These are phyloP conservation scores for Erodium moschatum DNA, from an alignment of 441 rosid species.

Conservation along the genomic window DNA sequence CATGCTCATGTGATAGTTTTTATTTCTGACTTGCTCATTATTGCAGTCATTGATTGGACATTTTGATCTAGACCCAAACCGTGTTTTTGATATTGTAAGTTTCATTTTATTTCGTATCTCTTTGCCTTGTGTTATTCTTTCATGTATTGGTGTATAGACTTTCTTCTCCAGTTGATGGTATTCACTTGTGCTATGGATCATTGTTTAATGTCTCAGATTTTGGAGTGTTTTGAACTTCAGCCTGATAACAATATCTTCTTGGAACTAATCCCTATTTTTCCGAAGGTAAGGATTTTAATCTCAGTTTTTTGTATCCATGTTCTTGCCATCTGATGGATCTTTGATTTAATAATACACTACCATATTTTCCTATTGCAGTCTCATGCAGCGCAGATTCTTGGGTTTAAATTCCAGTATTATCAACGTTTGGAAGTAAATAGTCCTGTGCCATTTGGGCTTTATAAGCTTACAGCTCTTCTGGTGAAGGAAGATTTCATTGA, in stretches of 20 bases:
- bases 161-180: not conserved
- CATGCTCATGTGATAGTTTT: slow-evolving; percentile 8
- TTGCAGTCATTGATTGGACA: slow-evolving; percentile 98
- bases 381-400: slow-evolving; percentile 99
- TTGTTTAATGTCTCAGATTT: slow-evolving; percentile 47
- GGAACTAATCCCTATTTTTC: slow-evolving; percentile 89
- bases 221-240: slow-evolving; percentile 96
- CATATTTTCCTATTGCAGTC: slow-evolving; percentile 52
- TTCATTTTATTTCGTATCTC: not conserved
- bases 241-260: slow-evolving; percentile 63
- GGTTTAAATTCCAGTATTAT: slow-evolving; percentile 96
- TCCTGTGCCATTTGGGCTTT: slow-evolving; percentile 85
- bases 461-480: slow-evolving; percentile 84
- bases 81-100: slow-evolving; percentile 99
- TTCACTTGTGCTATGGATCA: slow-evolving; percentile 20
- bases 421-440: slow-evolving; percentile 79
- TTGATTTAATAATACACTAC: slow-evolving; percentile 7
- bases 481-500: slow-evolving; percentile 89
- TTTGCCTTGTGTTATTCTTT: not conserved
- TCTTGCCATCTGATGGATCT: not conserved
- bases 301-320: not conserved
- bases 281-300: slow-evolving; percentile 50
- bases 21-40: slow-evolving; percentile 25
- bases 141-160: not conserved
- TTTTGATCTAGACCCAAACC: slow-evolving; percentile 98